Percentiles rank a stretch among this genome's conserved stretches.
phyloP scores from a whole-genome alignment of 805 yeast genomes.

The Spathaspora arborariae region DNA sequence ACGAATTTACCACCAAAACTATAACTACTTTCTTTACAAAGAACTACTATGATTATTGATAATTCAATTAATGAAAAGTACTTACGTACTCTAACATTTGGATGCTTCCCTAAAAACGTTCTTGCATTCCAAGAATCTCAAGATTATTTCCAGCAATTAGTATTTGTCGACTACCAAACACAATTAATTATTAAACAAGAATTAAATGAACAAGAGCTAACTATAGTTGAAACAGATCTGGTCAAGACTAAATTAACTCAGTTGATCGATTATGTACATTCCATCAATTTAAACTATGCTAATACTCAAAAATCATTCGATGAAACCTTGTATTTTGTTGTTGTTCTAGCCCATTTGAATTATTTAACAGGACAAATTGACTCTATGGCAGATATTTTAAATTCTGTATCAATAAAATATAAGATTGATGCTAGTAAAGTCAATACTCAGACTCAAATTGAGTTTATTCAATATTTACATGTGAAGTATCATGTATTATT shows the following conservation, averaged over 20 bases:
- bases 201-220: conserved; percentile 21
- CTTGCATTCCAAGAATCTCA: conserved; percentile 30
- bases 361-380: conserved; percentile 22
- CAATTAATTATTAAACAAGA: conserved; percentile 28
- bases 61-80: conserved; percentile 21
- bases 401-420: conserved; percentile 10
- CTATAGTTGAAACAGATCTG: conserved; percentile 11
- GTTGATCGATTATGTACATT: conserved; percentile 23
- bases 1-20: not conserved
- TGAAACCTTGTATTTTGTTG: conserved; percentile 30
- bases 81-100: conserved; percentile 27
- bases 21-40: not conserved
- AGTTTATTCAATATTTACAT: conserved; percentile 27
- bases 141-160: conserved; percentile 29
- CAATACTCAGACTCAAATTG: conserved; percentile 10
- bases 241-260: conserved; percentile 19
- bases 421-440: not conserved
- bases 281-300: conserved; percentile 23
- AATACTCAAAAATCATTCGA: conserved; percentile 18
- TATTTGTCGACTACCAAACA: conserved; percentile 36
- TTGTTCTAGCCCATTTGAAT: conserved; percentile 33
- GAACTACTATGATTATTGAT: conserved; percentile 21
- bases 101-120: conserved; percentile 36
- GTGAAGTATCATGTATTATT: conserved; percentile 31
- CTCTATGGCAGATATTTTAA: conserved; percentile 16